Evolutionary conservation across 176 grass and related monocot genomes (phyloP), one percentile per base, ranked within the genome.

Genomic region (Microstegium vimineum): DNA sequence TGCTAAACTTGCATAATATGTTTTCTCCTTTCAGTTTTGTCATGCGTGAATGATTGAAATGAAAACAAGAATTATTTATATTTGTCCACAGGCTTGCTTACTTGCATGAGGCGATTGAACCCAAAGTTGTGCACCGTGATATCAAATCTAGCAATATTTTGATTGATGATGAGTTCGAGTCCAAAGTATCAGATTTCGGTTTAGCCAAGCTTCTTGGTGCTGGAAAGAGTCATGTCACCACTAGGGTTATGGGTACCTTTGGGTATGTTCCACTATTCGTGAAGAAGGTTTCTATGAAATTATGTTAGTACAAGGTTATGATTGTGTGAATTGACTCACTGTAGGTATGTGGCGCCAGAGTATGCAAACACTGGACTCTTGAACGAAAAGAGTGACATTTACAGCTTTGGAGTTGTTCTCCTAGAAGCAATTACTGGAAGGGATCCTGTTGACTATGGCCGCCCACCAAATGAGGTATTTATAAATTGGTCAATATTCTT

Each of bases 221-320:
- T 66, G 93, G 93, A 85, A 94, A 94, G 86, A 94, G 93, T 81
- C 93, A 94, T 70, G 88, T 94, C 30, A 94, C 93, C 71, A 94
- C 93, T 81, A 85, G 93, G 81, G 93, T 94, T 88, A 94, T 94
- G 93, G 93, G 93, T 83, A 94, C 93, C 66, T 94, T 94, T 81
- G 93, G 93, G 93, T 94, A 83, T 87, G 90, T 83, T 83, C 49
- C 62, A 15, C 73, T 78, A 70, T 74, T 82, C 1, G 16, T 68
- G 30, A 74, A 22, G 3, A 25, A 78, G 56, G 65, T 81, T 85
- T 52, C 22, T 17, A 25, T 23, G 33, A 61, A 41, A 54, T 22
- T 62, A 68, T 71, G 35, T 14, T 72, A 66, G 16, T 75, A 40
- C 25, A 42, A 69, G 74, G 38, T 87, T 73, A 74, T 82, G 77